phyloP scores from a whole-genome alignment of 306 rosid genomes.

The Glycine tomentella region DNA sequence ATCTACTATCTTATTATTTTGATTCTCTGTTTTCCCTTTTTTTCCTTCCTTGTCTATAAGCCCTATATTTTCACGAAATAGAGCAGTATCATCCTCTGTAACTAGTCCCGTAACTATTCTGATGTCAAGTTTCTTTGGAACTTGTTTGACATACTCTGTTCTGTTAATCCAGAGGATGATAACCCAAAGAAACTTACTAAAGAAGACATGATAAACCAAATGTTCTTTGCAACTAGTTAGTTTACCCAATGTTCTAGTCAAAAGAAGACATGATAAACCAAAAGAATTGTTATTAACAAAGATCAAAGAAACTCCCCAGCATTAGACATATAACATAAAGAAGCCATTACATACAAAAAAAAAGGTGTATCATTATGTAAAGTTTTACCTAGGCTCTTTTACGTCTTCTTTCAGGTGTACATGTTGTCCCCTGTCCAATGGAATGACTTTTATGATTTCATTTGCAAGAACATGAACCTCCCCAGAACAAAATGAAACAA shows the following conservation, averaged over 20 bases:
- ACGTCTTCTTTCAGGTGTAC: slow-evolving; percentile 89
- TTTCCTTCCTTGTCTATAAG: neutral
- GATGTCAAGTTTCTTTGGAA: neutral
- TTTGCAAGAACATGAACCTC: slow-evolving; percentile 80
- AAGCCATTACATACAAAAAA: neutral
- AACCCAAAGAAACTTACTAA: too few species aligned
- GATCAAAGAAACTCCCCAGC: neutral
- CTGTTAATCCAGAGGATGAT: neutral
- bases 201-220: too few species aligned
- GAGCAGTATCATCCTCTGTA: neutral
- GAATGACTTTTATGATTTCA: slow-evolving; percentile 93
- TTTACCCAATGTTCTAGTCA: neutral
- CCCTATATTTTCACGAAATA: neutral
- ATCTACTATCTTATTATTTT: neutral
- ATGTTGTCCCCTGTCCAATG: slow-evolving; percentile 95
- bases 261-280: neutral
- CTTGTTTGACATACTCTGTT: neutral
- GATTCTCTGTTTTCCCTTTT: neutral
- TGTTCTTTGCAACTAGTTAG: neutral
- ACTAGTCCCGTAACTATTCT: neutral
- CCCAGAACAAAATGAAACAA: slow-evolving; percentile 94
- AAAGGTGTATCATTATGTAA: neutral
- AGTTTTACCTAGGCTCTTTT: slow-evolving; percentile 85
- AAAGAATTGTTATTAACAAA: neutral
- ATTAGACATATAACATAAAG: neutral